phyloP scores from a whole-genome alignment of 768 basidiomycete genomes.

The Trametes villosa region DNA sequence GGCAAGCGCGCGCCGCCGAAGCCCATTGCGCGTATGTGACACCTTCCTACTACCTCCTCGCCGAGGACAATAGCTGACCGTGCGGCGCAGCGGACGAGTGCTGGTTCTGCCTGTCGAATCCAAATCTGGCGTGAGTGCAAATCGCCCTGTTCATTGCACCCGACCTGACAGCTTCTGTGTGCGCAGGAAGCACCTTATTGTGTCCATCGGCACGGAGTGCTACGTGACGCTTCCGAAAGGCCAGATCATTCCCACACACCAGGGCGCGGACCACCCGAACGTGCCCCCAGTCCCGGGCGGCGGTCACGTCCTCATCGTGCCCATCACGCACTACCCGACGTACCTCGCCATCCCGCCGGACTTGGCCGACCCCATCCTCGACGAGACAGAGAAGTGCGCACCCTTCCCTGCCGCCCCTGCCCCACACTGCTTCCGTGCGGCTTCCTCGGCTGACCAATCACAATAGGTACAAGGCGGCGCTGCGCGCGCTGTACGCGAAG shows the following conservation, averaged over 20 bases:
- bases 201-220: conserved; percentile 90
- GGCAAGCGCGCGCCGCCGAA: conserved; percentile 62
- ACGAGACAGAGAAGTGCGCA: conserved; percentile 79
- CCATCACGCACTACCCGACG: conserved; percentile 93
- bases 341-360: conserved; percentile 81
- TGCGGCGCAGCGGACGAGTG: conserved; percentile 77
- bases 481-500: conserved; percentile 72
- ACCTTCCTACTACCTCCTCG: conserved; percentile 11
- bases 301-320: conserved; percentile 93
- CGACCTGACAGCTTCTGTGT: conserved; percentile 12
- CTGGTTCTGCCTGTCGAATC: conserved; percentile 98
- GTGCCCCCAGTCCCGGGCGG: conserved; percentile 79
- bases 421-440: neutral
- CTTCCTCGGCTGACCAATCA: no score
- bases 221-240: conserved; percentile 98
- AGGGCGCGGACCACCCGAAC: conserved; percentile 46
- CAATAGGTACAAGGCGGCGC: conserved; percentile 75
- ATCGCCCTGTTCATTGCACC: neutral
- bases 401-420: neutral
- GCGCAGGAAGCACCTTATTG: conserved; percentile 89
- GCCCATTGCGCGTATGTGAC: conserved; percentile 75
- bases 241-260: conserved; percentile 85
- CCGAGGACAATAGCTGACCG: neutral
- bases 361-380: conserved; percentile 70
- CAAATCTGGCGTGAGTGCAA: conserved; percentile 74